Percentiles rank a stretch among this genome's conserved stretches.
phyloP scores from a whole-genome alignment of 805 yeast species.

The Starmerella floricola region DNA sequence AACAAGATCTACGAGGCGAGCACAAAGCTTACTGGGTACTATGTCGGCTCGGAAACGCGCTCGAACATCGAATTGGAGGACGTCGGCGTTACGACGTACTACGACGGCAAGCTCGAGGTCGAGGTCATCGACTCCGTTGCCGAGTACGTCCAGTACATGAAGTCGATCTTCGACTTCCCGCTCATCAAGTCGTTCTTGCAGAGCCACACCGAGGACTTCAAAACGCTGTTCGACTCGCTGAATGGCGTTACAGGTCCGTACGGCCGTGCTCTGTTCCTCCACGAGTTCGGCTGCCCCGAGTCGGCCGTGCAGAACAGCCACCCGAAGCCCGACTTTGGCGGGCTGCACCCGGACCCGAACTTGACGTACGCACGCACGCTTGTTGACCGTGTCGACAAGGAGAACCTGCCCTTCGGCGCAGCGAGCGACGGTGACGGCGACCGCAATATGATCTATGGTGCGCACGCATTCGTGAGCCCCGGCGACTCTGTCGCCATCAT shows the following conservation, averaged over 20 bases:
- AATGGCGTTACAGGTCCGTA: conserved; percentile 98
- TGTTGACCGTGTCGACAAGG: conserved; percentile 73
- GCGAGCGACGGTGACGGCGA: conserved; percentile 99
- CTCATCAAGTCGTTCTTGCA: conserved; percentile 59
- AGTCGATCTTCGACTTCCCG: conserved; percentile 76
- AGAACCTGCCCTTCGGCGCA: conserved; percentile 83
- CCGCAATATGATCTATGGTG: conserved; percentile 96
- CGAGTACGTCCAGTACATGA: conserved; percentile 68
- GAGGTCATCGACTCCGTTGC: conserved; percentile 74
- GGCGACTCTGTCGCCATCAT: conserved; percentile 97
- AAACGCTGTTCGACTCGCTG: conserved; percentile 73
- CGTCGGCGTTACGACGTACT: conserved; percentile 40
- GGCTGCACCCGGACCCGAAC: conserved; percentile 96
- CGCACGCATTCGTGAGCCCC: conserved; percentile 87
- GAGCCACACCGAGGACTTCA: conserved; percentile 36
- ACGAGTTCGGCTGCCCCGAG: conserved; percentile 67
- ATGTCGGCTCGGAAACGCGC: conserved; percentile 42
- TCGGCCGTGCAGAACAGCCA: conserved; percentile 62
- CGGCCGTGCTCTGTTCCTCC: conserved; percentile 69
- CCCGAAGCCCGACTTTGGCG: conserved; percentile 89
- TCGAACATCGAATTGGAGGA: conserved; percentile 52
- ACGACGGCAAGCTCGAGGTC: conserved; percentile 41
- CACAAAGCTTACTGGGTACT: conserved; percentile 43
- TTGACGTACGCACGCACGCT: conserved; percentile 83
- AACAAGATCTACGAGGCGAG: conserved; percentile 70